Evolutionary conservation across 108 stramenopile species (phyloP), one percentile per base, ranked within the genome.

Genomic region (Cylindrotheca fusiformis): DNA sequence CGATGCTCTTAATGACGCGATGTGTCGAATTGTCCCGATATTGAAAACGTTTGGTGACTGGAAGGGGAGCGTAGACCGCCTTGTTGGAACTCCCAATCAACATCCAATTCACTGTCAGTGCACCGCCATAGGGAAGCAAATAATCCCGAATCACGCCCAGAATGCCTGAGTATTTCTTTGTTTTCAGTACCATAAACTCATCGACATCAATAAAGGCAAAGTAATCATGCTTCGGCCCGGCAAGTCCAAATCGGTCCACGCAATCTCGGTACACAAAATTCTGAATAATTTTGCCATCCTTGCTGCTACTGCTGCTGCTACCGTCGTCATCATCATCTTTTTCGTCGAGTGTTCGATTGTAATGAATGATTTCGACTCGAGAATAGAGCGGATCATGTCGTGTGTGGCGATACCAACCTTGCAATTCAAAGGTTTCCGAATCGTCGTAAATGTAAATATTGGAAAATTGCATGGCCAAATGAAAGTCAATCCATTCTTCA

Each of bases 31-130:
- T 17, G 41, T 78, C 76, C 17, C 77, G 44, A 36, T 72, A 73
- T 45, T 68, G 63, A 55, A 82, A 82, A 19, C 83, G 60, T 52
- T 84, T 84, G 28, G 75, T 76, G 0, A 84, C 72, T 0, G 83
- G 83, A 52, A 79, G 4, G 18, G 83, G 80, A 4, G 58, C 30
- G 55, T 84, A 84, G 30, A 56, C 53, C 23, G 64, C 56, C 10
- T 50, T 67, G 52, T 72, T 63, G 24, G 58, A 47, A 4, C 68
- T 63, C 2, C 79, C 82, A 58, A 78, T 71, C 20, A 78, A 30
- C 21, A 60, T 70, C 84, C 84, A 82, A 65, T 78, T 76, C 21
- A 79, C 48, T 6, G 53, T 31, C 52, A 81, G 52, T 28, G 78
- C 66, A 12, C 80, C 81, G 17, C 63, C 48, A 27, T 50, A 51